phyloP scores from a whole-genome alignment of 345 rosid species.

The Abelmoschus esculentus region DNA sequence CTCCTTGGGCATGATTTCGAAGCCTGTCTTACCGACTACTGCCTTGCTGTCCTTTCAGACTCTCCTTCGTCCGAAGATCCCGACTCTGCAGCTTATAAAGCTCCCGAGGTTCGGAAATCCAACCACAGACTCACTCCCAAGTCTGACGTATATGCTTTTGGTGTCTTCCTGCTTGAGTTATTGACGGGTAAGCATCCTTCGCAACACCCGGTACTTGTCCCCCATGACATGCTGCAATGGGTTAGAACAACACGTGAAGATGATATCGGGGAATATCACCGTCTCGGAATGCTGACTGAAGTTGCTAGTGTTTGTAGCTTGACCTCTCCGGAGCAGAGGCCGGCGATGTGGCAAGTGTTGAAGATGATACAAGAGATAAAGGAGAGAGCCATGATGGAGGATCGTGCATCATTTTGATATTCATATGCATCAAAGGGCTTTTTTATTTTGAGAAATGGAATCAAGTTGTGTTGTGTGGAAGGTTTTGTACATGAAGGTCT shows the following conservation, averaged over 20 bases:
- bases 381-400: conserved; percentile 45
- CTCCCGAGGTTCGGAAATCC: conserved; percentile 78
- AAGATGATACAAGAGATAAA: conserved; percentile 86
- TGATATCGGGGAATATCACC: conserved; percentile 41
- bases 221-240: conserved; percentile 77
- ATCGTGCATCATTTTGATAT: conserved; percentile 22
- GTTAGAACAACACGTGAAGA: conserved; percentile 63
- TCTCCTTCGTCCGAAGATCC: conserved; percentile 53
- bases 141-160: conserved; percentile 81
- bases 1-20: conserved; percentile 90
- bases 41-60: conserved; percentile 62
- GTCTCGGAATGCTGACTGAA: conserved; percentile 76
- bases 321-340: conserved; percentile 86
- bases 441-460: not conserved
- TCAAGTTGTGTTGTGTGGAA: no score
- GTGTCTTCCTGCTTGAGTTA: conserved; percentile 74
- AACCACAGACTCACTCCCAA: conserved; percentile 47
- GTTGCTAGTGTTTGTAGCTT: conserved; percentile 77
- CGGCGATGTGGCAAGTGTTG: conserved; percentile 81
- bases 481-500: no score
- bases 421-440: conserved; percentile 4
- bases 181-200: conserved; percentile 75
- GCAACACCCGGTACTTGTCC: conserved; percentile 71
- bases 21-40: conserved; percentile 82
- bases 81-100: conserved; percentile 54